Percentiles rank a stretch among this genome's conserved stretches.
phyloP scores from a whole-genome alignment of 441 rosid species.

The Raphanus hybrid region DNA sequence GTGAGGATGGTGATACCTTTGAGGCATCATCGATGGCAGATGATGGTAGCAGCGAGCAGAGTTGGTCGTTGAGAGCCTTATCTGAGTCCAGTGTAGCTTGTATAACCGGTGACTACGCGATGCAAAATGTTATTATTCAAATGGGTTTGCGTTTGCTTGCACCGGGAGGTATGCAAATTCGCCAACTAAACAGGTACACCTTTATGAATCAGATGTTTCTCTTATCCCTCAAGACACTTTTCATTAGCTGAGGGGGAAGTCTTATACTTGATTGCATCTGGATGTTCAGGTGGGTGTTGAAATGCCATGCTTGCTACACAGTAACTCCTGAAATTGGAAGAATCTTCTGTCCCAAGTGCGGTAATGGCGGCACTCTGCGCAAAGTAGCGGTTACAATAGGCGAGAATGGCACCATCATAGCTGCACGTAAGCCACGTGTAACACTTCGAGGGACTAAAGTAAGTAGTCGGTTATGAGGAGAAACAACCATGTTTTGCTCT shows the following conservation, averaged over 20 bases:
- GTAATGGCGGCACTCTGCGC: no score
- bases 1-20: conserved; percentile 58
- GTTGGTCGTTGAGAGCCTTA: conserved; percentile 83
- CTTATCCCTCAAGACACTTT: background rate
- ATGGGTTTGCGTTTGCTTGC: conserved; percentile 85
- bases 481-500: background rate
- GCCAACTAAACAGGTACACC: conserved; percentile 78
- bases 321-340: no score
- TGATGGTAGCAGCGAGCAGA: conserved; percentile 82
- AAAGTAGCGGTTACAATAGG: no score
- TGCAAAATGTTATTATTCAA: conserved; percentile 97
- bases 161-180: conserved; percentile 91
- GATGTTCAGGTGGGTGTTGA: background rate
- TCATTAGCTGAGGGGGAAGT: background rate
- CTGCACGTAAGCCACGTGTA: conserved; percentile 70
- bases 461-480: conserved; percentile 33
- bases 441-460: conserved; percentile 87
- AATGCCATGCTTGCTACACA: no score
- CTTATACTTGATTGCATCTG: conserved; percentile 19
- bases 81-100: conserved; percentile 96
- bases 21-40: conserved; percentile 62
- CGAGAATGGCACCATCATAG: conserved; percentile 37
- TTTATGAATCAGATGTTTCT: background rate
- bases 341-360: no score
- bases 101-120: conserved; percentile 87